Base-by-base conservation (phyloP, 176 grass and related monocot genomes). In the Oropetium thomaeum region DNA sequence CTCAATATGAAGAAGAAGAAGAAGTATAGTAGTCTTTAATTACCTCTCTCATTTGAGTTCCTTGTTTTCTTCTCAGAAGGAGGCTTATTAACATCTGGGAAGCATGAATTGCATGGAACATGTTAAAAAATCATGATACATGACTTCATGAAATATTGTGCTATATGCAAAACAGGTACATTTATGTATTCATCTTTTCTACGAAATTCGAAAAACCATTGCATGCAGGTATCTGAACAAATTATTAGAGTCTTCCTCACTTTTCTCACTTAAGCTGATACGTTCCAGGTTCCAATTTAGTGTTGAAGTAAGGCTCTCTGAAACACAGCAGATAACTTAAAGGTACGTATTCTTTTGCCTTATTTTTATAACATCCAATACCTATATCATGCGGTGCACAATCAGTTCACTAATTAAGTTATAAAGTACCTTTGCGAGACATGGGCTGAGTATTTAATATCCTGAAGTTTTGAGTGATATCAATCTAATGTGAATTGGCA, bases 41-140 rank as follows among this genome's bases (percentile, higher is more conserved):
- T 44, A 91, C 91, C 91, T 87, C 91, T 93, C 34, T 90, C 87
- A 66, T 73, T 69, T 34, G 90, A 87, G 65, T 81, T 82, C 71
- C 68, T 82, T 4, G 31, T 33, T n/a, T 44, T 79, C 54, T 78
- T 87, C 65, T 69, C 58, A n/a, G 49, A 20, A 23, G 14, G 52
- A 67, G 77, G 35, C 67, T 85, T 74, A 15, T 83, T 82, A 33
- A 77, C 65, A 35, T 87, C 91, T 90, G 59, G 15, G 27, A 28
- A 73, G 4, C 68, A 52, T 17, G 74, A 77, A 77, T 69, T 5
- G 10, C 4, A 62, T 22, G 16, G 7, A 62, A 43, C 72, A 2
- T 25, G n/a, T 35, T 60, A 0, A 71, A 15, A 78, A 62, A 7
- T 39, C 22, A 74, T 47, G 20, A 61, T 30, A 25, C 19, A 10